Conservation (phyloP, 2,329 filamentous ascomycete species). For the Verticillium tricorpus region DNA sequence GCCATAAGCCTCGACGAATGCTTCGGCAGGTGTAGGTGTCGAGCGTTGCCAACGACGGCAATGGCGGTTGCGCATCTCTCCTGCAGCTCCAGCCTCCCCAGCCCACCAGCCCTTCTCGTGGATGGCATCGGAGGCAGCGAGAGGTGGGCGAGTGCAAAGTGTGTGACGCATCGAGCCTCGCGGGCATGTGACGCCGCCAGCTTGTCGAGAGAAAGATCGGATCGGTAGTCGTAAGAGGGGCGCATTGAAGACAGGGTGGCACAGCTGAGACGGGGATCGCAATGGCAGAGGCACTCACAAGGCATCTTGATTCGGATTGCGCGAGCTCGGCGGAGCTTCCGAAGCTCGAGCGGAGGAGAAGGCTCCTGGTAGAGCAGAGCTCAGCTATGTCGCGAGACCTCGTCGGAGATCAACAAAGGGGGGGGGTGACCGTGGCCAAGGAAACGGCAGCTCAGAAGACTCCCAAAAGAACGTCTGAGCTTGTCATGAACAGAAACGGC, state of each 20-base stretch:
- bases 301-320: constrained; percentile 17
- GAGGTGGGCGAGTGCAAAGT: background rate
- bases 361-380: constrained; percentile 1
- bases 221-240: background rate
- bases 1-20: background rate
- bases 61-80: background rate
- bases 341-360: constrained; percentile 9
- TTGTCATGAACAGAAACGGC: constrained; percentile 14
- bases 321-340: constrained; percentile 8
- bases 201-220: background rate
- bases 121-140: constrained; percentile 10
- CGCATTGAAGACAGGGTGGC: background rate
- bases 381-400: constrained; percentile 15
- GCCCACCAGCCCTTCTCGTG: background rate
- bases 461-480: constrained; percentile 14
- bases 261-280: background rate
- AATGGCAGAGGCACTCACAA: constrained; percentile 13
- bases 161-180: background rate
- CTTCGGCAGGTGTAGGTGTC: background rate
- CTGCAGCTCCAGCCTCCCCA: background rate
- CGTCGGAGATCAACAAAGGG: constrained; percentile 10
- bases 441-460: constrained; percentile 11
- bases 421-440: constrained; percentile 8
- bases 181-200: background rate
- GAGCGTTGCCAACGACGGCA: background rate